Evolutionary conservation across 176 grass and related monocot genomes (phyloP).

Genomic region (Thinopyrum elongatum): DNA sequence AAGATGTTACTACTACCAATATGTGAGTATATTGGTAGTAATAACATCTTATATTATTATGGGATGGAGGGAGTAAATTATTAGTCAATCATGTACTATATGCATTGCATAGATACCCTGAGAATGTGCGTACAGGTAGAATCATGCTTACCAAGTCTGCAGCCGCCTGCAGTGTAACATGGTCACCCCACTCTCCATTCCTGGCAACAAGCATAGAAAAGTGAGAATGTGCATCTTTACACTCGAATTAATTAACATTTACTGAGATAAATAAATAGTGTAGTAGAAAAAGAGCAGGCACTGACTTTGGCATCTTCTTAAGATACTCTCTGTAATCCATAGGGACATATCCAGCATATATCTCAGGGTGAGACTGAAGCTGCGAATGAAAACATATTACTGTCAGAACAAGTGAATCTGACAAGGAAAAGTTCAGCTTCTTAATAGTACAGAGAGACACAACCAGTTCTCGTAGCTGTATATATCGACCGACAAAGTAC

Average conservation of each 20-base stretch:
- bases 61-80: neutral
- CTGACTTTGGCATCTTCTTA: conserved; percentile 79
- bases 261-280: neutral
- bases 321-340: conserved; percentile 92
- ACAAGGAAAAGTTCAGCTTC: neutral
- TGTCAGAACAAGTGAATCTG: neutral
- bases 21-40: no score
- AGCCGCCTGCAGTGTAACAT: conserved; percentile 93
- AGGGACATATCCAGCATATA: conserved; percentile 83
- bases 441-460: neutral
- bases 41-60: no score
- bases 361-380: conserved; percentile 69
- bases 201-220: conserved; percentile 30
- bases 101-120: neutral
- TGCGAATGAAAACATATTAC: conserved; percentile 27
- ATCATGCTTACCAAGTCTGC: conserved; percentile 77
- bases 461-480: neutral
- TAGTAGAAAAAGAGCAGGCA: neutral
- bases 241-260: neutral
- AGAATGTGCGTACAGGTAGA: neutral
- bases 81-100: neutral
- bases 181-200: conserved; percentile 93
- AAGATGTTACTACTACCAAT: no score
- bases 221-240: neutral
- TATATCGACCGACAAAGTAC: neutral